Base-by-base conservation (phyloP, 2,329 filamentous ascomycete species). In the Incumbomyces lentus region DNA sequence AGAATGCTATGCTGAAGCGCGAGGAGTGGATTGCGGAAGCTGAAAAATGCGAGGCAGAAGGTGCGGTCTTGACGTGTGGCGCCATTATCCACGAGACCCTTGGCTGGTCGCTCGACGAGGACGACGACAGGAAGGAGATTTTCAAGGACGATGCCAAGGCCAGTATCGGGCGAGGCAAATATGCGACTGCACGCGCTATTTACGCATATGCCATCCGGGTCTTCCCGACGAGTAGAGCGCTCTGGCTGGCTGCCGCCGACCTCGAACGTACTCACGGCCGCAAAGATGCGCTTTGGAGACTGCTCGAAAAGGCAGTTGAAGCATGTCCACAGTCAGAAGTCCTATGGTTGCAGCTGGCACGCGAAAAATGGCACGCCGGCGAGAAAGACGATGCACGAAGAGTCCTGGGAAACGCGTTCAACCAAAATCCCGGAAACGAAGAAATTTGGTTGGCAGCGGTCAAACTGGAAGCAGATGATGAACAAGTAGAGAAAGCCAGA, bases 381-480 rank as follows among this genome's bases (percentile, higher is more conserved):
- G 83, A 94, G 58, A 81, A 94, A 37, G 83, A 95, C 61, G 86
- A 86, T 52, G 89, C 92, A 11, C 79, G 92, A 47, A 74, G 81
- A 51, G 88, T 96, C 1, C 78, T 98, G 13, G 90, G 81, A 22
- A 79, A 83, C 52, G 92, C 90, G 4, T 98, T 98, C 72, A 83
- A 90, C 57, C 86, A 95, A 62, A 93, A 96, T 58, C 87, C 87
- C 1, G 89, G 93, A 64, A 95, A 95, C 67, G 92, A 98, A 65
- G 88, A 96, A 62, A 95, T 98, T 55, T 98, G 92, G 84, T 81
- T 95, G 40, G 86, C 89, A 13, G 92, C 92, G 38, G 92, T 98
- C 54, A 94, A 95, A 64, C 79, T 98, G 26, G 92, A 98, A 66
- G 87, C 92, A 1, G 89, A 96, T 59, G 90, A 87, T 51, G 78